Conservation (phyloP, 2,329 filamentous ascomycete species). For the Alternaria gansuensis region DNA sequence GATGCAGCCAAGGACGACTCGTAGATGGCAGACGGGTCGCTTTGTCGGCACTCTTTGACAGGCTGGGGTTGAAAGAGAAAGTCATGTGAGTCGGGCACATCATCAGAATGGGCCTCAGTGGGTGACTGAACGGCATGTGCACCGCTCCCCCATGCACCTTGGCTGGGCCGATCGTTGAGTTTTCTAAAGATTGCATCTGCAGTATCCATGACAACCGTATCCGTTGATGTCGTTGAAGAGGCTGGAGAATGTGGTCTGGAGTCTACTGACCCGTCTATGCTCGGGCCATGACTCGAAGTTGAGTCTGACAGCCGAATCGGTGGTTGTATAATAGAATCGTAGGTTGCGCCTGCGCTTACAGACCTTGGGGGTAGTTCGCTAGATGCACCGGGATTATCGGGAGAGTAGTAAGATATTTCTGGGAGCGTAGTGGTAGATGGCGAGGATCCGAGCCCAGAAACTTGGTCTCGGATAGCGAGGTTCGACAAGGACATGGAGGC, state of each 20-base stretch:
- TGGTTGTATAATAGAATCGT: constrained; percentile 12
- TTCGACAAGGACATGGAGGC: constrained; percentile 33
- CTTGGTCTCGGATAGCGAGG: constrained; percentile 16
- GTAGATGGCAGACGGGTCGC: constrained; percentile 22
- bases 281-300: constrained; percentile 16
- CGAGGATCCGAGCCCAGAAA: constrained; percentile 20
- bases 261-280: constrained; percentile 19
- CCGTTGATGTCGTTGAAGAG: constrained; percentile 32
- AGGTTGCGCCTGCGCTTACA: constrained; percentile 1
- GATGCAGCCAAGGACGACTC: constrained; percentile 22
- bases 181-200: constrained; percentile 42
- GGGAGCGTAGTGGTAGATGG: constrained; percentile 37
- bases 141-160: constrained; percentile 29
- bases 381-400: constrained; percentile 32
- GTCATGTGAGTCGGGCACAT: constrained; percentile 42
- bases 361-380: constrained; percentile 25
- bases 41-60: constrained; percentile 14
- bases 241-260: constrained; percentile 34
- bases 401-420: constrained; percentile 43
- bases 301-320: constrained; percentile 16
- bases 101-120: constrained; percentile 17
- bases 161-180: constrained; percentile 35
- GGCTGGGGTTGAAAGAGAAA: constrained; percentile 37
- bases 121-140: constrained; percentile 23
- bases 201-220: constrained; percentile 37